phyloP scores from a whole-genome alignment of 2,329 filamentous ascomycete genomes.

The Hypoxylon sp. region DNA sequence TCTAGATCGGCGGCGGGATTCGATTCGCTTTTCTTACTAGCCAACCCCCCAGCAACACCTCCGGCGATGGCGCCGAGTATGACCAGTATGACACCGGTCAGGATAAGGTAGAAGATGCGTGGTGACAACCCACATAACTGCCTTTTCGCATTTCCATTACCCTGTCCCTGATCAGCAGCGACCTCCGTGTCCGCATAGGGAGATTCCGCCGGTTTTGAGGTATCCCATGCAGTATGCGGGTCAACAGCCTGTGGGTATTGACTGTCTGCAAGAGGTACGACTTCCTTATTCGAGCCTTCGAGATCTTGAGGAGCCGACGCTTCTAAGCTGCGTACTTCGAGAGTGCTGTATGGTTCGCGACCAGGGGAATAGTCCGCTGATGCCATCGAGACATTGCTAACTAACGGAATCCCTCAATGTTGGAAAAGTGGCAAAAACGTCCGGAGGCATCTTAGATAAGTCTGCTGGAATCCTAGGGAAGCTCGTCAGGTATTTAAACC shows the following conservation, averaged over 20 bases:
- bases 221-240: conserved; percentile 5
- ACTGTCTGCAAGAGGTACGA: conserved; percentile 23
- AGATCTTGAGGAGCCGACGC: conserved; percentile 2
- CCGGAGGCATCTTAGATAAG: conserved; percentile 6
- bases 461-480: neutral
- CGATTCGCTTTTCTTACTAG: conserved; percentile 14
- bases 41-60: conserved; percentile 41
- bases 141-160: conserved; percentile 4
- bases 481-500: conserved; percentile 17
- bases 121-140: conserved; percentile 38
- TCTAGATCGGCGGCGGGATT: neutral
- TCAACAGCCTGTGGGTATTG: conserved; percentile 26
- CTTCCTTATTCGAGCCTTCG: conserved; percentile 33
- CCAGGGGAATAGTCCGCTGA: conserved; percentile 26
- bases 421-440: conserved; percentile 11
- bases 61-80: conserved; percentile 40
- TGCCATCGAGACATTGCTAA: conserved; percentile 40
- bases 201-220: conserved; percentile 9
- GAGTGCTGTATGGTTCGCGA: conserved; percentile 38
- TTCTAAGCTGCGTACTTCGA: conserved; percentile 35
- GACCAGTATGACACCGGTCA: conserved; percentile 27
- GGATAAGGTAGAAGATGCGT: conserved; percentile 36
- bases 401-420: conserved; percentile 11
- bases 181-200: conserved; percentile 8
- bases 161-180: neutral